Base-by-base conservation (phyloP, 1,139 yeast genomes). In the Suhomyces ambrosiae region DNA sequence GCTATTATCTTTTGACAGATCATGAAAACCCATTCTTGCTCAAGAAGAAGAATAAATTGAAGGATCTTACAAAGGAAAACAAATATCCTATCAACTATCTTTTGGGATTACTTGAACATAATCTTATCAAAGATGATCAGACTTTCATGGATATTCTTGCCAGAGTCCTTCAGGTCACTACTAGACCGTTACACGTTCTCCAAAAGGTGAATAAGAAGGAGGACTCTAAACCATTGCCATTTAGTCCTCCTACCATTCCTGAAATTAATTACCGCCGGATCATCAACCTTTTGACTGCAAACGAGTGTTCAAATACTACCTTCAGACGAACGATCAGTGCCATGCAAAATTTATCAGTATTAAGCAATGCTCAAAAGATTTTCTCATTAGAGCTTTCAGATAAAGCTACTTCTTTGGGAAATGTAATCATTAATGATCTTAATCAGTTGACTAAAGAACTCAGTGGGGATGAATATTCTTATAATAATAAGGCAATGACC, bases 261-360 rank as follows among this genome's bases (percentile, higher is more conserved):
- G 81, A 76, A 31, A 64, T 71, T 27, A 82, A 83, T 47, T 67
- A 86, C 53, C 74, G 79, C 38, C 76, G 77, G 43, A 69, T 88
- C 33, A 82, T 86, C 13, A 75, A 80, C 24, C 79, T 88, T 29
- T 68, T 90, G 38, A 79, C 85, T n/a, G 80, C 94, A 1, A 87
- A 86, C 54, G 95, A 89, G 42, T 88, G 97, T 57, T 82, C 90
- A 18, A 84, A 88, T 47, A 77, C 84, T 28, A 89, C 95, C 0
- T 89, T 89, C 62, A 88, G 89, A 52, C 86, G 90, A 56, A 82
- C 94, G 0, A 72, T 90, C 35, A 79, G 87, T 44, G 80, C 90
- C 2, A 86, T 90, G 83, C 94, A 86, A 51, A 83, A 86, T 54
- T 60, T 90, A 39, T 78, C 88, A 0, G 68, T 73, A 13, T 64